Percentiles rank a stretch among this genome's conserved stretches.
These are phyloP conservation scores for Medicago lupulina DNA, from an alignment of 306 rosid genomes.

Conservation along the genomic window DNA sequence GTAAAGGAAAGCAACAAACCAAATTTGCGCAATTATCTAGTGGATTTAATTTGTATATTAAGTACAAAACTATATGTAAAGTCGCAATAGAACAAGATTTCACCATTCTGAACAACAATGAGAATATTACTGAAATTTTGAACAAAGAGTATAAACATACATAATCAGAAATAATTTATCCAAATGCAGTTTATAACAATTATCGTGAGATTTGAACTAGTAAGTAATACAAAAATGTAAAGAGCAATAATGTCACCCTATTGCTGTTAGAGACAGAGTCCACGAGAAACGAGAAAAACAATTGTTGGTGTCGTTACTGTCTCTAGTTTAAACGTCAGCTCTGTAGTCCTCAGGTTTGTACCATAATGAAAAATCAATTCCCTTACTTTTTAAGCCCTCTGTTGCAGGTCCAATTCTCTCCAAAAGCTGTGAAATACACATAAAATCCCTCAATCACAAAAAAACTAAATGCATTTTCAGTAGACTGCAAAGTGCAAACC, in stretches of 20 bases:
- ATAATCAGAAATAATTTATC: conserved; percentile 6
- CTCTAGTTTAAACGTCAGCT: conserved; percentile 65
- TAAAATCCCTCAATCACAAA: not conserved
- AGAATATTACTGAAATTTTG: too few relatives aligned
- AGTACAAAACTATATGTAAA: too few relatives aligned
- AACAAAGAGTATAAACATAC: too few relatives aligned
- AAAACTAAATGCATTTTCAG: not conserved
- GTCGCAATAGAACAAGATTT: too few relatives aligned
- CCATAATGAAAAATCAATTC: conserved; percentile 84
- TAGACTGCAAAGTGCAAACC: not conserved
- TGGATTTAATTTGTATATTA: too few relatives aligned
- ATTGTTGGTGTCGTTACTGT: conserved; percentile 48
- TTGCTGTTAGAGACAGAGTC: conserved; percentile 3
- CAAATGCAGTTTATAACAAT: conserved; percentile 12
- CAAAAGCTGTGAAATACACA: conserved; percentile 64
- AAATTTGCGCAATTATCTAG: too few relatives aligned
- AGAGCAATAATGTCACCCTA: not conserved
- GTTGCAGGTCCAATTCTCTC: conserved; percentile 88
- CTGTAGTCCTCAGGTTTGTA: conserved; percentile 82
- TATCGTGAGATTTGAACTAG: conserved; percentile 10
- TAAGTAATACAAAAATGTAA: not conserved
- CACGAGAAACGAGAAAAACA: conserved; percentile 16
- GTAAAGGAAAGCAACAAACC: too few relatives aligned
- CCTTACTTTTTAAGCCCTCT: conserved; percentile 69
- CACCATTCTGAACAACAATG: too few relatives aligned